Percentiles rank a stretch among this genome's conserved stretches.
Evolutionary conservation across 2,329 filamentous ascomycete genomes (phyloP).

Genomic region (Beauveria rudraprayagi): DNA sequence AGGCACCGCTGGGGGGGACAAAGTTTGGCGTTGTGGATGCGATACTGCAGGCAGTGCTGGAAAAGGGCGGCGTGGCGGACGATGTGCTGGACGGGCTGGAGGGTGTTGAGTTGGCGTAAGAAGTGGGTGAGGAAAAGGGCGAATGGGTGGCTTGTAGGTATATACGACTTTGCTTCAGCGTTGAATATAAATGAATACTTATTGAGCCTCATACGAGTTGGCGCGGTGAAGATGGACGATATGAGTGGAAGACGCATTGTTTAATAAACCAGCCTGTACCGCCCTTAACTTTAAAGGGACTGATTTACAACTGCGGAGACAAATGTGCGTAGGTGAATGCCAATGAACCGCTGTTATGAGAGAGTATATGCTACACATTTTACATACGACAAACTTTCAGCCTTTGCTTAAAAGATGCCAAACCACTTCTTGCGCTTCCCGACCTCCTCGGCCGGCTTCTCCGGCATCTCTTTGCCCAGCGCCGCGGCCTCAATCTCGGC

Average conservation of each 20-base stretch:
- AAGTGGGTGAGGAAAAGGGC: too few species aligned
- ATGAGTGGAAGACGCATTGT: too few species aligned
- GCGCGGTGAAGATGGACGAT: too few species aligned
- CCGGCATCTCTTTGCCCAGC: conserved; percentile 28
- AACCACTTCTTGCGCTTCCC: conserved; percentile 64
- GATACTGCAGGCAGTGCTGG: conserved; percentile 70
- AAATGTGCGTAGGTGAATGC: too few species aligned
- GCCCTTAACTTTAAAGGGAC: too few species aligned
- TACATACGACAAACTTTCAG: not conserved
- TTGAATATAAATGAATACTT: not conserved
- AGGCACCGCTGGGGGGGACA: conserved; percentile 73
- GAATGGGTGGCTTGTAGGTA: not conserved
- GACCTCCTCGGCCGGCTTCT: conserved; percentile 21
- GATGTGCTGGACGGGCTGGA: conserved; percentile 80
- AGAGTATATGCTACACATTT: not conserved
- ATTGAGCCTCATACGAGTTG: too few species aligned
- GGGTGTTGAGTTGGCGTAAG: conserved; percentile 58
- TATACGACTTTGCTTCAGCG: not conserved
- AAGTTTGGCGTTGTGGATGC: conserved; percentile 63
- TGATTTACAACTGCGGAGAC: too few species aligned
- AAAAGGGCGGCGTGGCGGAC: conserved; percentile 71
- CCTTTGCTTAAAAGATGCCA: conserved; percentile 61
- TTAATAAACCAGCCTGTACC: too few species aligned
- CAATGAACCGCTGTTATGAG: not conserved
- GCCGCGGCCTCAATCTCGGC: conserved; percentile 28